Evolutionary conservation across 169 alveolate genomes (phyloP), one percentile per base, ranked within the genome.

Genomic region (Amoebophrya sp.): DNA sequence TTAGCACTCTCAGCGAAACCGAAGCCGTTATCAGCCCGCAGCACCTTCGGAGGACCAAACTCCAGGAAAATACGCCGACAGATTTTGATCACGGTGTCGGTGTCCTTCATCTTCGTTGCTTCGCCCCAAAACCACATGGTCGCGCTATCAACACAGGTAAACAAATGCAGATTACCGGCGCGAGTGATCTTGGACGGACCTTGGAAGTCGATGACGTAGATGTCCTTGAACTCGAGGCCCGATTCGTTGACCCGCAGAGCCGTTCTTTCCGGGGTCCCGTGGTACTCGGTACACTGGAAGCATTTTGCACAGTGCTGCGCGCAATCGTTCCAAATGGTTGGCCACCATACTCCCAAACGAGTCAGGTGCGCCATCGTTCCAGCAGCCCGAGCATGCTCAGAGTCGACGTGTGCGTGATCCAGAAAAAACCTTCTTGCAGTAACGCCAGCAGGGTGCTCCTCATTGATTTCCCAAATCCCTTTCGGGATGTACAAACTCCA

Each of bases 321-420:
- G 32, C 83, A 66, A 25, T 66, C 83, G 35, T 2, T 1, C 83
- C 83, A 66, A n/a, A 66, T n/a, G 35, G 38, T 66, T 3, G 83
- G 83, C 83, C 83, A 66, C 83, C 83, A 66, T 7, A 66, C 35
- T 66, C 83, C 83, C 12, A 66, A 1, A 2, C 35, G 83, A 66
- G 1, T 2, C 29, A 66, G 83, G 35, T 66, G 83, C 83, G 83
- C 83, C 83, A 66, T n/a, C 35, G 83, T 66, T 66, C 83, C 83
- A 7, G 83, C 83, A 2, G 83, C 83, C 18, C 35, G 29, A 0
- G 83, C 83, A 25, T 66, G 83, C 32, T 0, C 35, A 1, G 38
- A 25, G 1, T 66, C 83, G 2, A 0, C 39, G 32, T 66, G 83
- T 1, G 83, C 83, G 32, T 18, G 35, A 25, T 66, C 35, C 12